Evolutionary conservation across 345 rosid genomes (phyloP).

Genomic region (Nasturtium officinale): DNA sequence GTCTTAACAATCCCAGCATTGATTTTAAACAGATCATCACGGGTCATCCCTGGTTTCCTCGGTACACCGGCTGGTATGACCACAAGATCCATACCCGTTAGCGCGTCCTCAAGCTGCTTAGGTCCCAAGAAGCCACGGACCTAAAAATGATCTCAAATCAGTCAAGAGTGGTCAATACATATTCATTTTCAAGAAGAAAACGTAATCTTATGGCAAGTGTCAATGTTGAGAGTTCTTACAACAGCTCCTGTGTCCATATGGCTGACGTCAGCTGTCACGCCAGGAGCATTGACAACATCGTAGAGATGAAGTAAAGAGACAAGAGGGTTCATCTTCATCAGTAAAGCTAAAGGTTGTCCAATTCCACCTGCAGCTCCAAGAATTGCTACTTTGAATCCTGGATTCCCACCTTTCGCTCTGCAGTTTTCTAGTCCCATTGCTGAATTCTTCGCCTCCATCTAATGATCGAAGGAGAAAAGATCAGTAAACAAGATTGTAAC

Average conservation of each 20-base stretch:
- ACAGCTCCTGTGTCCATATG: slow-evolving; percentile 93
- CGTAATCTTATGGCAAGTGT: neutral
- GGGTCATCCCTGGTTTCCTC: slow-evolving; percentile 88
- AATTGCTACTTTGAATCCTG: slow-evolving; percentile 78
- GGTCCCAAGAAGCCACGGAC: slow-evolving; percentile 85
- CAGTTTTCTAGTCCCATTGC: slow-evolving; percentile 53
- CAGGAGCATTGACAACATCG: slow-evolving; percentile 81
- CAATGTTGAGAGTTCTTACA: slow-evolving; percentile 45
- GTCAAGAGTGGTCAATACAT: slow-evolving; percentile 6
- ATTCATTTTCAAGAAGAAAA: neutral
- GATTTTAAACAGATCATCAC: slow-evolving; percentile 86
- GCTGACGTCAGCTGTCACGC: slow-evolving; percentile 87
- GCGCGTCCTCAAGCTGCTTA: slow-evolving; percentile 72
- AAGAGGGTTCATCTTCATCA: slow-evolving; percentile 78
- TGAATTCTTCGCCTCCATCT: slow-evolving; percentile 55
- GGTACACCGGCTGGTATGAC: slow-evolving; percentile 90
- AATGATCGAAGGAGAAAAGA: too few relatives aligned
- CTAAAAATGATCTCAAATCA: slow-evolving; percentile 39
- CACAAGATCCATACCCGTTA: slow-evolving; percentile 83
- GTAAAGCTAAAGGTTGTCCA: slow-evolving; percentile 70
- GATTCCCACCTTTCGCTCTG: slow-evolving; percentile 73
- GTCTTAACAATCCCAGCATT: slow-evolving; percentile 91
- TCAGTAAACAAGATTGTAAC: too few relatives aligned
- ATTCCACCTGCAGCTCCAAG: slow-evolving; percentile 86
- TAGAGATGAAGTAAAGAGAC: slow-evolving; percentile 84